A percentile compares a stretch with the other conserved stretches of the same genome.
Evolutionary conservation across 495 filamentous ascomycete genomes (phyloP).

Genomic region (Apiosordaria backusii): DNA sequence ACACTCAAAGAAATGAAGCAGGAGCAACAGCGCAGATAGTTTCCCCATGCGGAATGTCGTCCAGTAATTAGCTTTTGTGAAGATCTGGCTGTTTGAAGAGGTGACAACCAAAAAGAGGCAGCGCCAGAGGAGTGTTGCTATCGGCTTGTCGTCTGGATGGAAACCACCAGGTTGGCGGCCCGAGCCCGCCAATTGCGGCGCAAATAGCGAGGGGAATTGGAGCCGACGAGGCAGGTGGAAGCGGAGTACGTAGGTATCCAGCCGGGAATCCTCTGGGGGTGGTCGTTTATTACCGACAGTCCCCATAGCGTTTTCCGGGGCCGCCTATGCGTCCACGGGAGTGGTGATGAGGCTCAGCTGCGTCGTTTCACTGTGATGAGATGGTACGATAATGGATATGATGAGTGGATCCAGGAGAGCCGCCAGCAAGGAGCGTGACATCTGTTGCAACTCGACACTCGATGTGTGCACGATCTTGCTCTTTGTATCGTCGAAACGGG

Average conservation of each 20-base stretch:
- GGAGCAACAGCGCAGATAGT: background rate
- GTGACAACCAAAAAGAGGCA: constrained; percentile 2
- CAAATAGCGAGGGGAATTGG: background rate
- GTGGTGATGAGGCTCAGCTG: background rate
- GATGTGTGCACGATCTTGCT: too few species aligned
- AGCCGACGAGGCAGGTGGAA: constrained; percentile 5
- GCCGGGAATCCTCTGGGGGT: too few species aligned
- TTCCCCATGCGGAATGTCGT: background rate
- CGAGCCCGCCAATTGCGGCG: background rate
- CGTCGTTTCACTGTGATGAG: background rate
- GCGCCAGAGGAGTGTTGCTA: too few species aligned
- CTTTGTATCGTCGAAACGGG: background rate
- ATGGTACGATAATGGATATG: background rate
- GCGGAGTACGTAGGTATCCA: too few species aligned
- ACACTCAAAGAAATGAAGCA: background rate
- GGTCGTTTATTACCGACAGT: background rate
- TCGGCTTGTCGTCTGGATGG: background rate
- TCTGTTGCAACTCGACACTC: background rate
- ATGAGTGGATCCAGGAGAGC: background rate
- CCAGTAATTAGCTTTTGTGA: background rate
- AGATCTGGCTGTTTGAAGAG: constrained; percentile 7
- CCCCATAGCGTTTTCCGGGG: background rate
- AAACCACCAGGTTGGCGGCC: background rate
- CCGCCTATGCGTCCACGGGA: background rate
- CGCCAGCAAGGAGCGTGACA: background rate